A percentile compares a stretch with the other conserved stretches of the same genome.
Evolutionary conservation across 163 green algal species (phyloP).

Genomic region (Volvox carteri): DNA sequence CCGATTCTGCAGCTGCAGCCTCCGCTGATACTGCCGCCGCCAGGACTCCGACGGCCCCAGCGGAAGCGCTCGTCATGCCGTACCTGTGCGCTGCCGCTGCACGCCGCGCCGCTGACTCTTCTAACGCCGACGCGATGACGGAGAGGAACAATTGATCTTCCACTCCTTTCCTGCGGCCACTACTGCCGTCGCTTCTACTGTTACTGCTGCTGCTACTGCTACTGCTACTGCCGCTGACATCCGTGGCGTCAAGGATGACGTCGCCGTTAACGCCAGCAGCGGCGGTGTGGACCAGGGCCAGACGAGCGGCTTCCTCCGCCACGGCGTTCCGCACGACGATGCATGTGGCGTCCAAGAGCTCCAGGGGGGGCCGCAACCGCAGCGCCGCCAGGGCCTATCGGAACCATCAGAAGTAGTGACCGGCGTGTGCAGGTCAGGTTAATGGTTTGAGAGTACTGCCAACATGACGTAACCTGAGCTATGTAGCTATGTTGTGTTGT

Average conservation of each 20-base stretch:
- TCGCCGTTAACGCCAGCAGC: background rate
- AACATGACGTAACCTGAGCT: too few species aligned
- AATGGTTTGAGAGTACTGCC: background rate
- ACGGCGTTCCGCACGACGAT: background rate
- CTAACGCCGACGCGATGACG: background rate
- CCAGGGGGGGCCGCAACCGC: background rate
- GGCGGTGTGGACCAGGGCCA: too few species aligned
- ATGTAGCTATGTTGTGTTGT: too few species aligned
- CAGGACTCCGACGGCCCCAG: background rate
- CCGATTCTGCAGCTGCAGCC: background rate
- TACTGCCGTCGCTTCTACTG: background rate
- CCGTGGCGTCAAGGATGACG: background rate
- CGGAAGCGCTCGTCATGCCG: background rate
- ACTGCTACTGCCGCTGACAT: too few species aligned
- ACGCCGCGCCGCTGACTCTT: background rate
- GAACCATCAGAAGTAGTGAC: background rate
- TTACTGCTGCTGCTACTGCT: background rate
- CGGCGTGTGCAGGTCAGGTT: background rate
- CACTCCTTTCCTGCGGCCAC: background rate
- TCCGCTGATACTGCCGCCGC: background rate
- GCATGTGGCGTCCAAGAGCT: background rate
- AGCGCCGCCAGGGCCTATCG: background rate
- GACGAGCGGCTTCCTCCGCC: background rate
- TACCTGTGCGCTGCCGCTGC: background rate
- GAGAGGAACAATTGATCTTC: background rate